These are phyloP conservation scores for Venturia nashicola DNA, from an alignment of 2,329 filamentous ascomycete genomes.

Conservation along the genomic window DNA sequence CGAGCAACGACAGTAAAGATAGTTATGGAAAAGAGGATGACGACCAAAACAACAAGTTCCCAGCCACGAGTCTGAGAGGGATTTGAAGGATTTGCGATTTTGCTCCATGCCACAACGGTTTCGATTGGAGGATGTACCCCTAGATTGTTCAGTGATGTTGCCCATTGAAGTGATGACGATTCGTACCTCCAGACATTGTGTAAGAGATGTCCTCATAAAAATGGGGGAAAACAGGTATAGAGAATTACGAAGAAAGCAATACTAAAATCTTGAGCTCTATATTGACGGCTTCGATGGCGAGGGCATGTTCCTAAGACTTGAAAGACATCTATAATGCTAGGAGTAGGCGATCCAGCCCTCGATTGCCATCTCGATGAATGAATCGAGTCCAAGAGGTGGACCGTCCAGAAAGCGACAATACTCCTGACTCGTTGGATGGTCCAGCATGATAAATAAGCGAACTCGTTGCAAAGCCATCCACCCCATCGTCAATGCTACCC, in stretches of 20 bases:
- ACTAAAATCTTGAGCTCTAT: not conserved
- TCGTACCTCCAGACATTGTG: constrained; percentile 1
- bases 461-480: not conserved
- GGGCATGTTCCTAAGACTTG: not conserved
- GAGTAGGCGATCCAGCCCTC: not conserved
- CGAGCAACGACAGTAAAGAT: constrained; percentile 30
- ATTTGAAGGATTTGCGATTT: not conserved
- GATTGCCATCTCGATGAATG: not conserved
- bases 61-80: constrained; percentile 22
- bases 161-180: not conserved
- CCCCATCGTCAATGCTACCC: not conserved
- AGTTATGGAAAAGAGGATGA: constrained; percentile 28
- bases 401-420: not conserved
- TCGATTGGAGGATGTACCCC: constrained; percentile 5
- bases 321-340: not conserved
- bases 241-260: too few relatives aligned
- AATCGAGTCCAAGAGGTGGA: not conserved
- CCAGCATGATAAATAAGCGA: not conserved
- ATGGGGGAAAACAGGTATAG: not conserved
- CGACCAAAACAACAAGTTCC: constrained; percentile 28
- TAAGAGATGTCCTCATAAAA: not conserved
- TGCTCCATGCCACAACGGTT: not conserved
- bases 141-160: not conserved
- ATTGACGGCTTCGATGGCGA: not conserved
- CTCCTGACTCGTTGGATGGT: not conserved